Percentiles rank a stretch among this genome's conserved stretches.
These are phyloP conservation scores for Vicia villosa DNA, from an alignment of 306 rosid genomes.

Conservation along the genomic window DNA sequence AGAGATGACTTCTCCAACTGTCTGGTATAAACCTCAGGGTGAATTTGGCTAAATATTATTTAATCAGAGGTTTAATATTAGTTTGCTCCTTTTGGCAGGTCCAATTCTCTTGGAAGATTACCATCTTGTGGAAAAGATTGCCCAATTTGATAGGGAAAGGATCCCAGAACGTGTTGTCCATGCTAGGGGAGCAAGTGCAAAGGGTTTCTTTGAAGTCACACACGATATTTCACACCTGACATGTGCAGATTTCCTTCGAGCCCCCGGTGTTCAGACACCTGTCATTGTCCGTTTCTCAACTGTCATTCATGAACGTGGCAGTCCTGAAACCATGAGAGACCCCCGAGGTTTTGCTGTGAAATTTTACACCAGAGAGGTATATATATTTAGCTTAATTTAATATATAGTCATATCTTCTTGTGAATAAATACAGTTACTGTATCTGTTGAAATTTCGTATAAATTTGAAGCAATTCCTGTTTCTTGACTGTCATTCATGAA, in stretches of 20 bases:
- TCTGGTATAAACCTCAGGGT: neutral
- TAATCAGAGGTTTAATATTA: conserved; percentile 1
- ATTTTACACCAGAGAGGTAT: conserved; percentile 89
- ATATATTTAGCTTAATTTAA: neutral
- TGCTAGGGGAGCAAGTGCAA: conserved; percentile 99
- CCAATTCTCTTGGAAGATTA: conserved; percentile 95
- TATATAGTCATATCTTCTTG: neutral
- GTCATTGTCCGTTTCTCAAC: conserved; percentile 93
- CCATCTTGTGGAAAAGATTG: conserved; percentile 90
- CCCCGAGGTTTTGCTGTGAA: conserved; percentile 91
- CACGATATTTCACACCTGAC: conserved; percentile 83
- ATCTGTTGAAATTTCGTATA: neutral
- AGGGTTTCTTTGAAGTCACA: conserved; percentile 98
- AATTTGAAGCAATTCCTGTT: conserved; percentile 35
- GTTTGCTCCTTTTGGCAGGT: conserved; percentile 51
- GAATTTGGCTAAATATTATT: conserved; percentile 10
- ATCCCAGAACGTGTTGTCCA: conserved; percentile 97
- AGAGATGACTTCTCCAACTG: conserved; percentile 9
- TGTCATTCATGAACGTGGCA: conserved; percentile 95
- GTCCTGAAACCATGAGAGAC: conserved; percentile 93
- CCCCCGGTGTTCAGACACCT: conserved; percentile 97
- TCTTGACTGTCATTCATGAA: conserved; percentile 81
- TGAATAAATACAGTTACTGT: neutral
- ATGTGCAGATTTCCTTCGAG: conserved; percentile 94
- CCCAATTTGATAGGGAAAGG: conserved; percentile 84